Conservation (phyloP, 1,284 basidiomycete genomes). For the Austroboletus novae-zelandiae region DNA sequence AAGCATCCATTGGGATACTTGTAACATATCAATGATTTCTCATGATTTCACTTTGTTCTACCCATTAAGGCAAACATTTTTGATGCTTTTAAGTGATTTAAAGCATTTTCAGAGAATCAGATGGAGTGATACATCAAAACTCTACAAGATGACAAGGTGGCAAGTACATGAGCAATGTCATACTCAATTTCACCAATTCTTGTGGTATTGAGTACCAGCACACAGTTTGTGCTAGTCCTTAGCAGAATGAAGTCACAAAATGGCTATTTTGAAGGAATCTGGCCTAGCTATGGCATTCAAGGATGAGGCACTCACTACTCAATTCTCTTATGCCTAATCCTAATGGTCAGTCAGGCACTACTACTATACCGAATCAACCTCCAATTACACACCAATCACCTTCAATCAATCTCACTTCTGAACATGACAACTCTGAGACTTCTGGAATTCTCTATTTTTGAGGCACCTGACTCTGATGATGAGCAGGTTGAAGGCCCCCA, state of each 20-base stretch:
- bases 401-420: no score
- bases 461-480: no score
- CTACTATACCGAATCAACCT: no score
- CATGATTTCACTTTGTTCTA: background rate
- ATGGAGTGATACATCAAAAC: background rate
- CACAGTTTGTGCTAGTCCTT: background rate
- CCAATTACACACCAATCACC: no score
- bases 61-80: background rate
- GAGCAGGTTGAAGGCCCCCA: no score
- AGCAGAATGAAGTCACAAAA: background rate
- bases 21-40: background rate
- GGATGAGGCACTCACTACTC: background rate
- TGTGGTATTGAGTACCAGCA: background rate
- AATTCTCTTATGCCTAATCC: no score
- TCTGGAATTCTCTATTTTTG: no score
- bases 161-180: background rate
- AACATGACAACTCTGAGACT: no score
- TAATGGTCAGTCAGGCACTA: no score
- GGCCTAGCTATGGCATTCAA: background rate
- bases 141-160: background rate
- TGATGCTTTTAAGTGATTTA: background rate
- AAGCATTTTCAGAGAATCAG: background rate
- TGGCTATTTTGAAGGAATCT: background rate
- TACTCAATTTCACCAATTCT: background rate
- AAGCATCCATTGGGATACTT: no score